These are phyloP conservation scores for Striga asiatica DNA, from an alignment of 257 asterid species.

Conservation along the genomic window DNA sequence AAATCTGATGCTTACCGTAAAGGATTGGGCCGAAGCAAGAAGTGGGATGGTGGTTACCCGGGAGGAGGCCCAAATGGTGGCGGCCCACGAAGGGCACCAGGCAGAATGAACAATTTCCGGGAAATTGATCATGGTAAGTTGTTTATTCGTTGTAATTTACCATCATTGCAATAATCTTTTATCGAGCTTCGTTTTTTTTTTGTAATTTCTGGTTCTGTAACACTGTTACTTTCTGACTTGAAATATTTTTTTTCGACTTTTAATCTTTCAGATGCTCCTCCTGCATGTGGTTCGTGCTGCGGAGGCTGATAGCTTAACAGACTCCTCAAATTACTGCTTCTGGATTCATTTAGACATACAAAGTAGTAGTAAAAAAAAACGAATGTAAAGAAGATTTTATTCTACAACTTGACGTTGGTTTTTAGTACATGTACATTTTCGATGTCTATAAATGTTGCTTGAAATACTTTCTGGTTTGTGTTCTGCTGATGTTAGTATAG, in stretches of 20 bases:
- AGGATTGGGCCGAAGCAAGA: conserved; percentile 78
- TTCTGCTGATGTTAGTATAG: too few relatives aligned
- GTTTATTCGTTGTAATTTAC: not conserved
- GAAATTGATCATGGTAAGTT: conserved; percentile 91
- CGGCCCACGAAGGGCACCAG: conserved; percentile 90
- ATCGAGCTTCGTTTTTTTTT: not conserved
- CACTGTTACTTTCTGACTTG: too few relatives aligned
- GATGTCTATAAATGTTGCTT: not conserved
- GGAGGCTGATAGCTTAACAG: conserved; percentile 20
- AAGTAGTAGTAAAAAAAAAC: not conserved
- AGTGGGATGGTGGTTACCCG: conserved; percentile 95
- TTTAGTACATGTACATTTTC: not conserved
- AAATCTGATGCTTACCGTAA: conserved; percentile 74
- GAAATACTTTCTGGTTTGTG: not conserved
- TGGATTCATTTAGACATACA: not conserved
- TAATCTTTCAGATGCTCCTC: conserved; percentile 56
- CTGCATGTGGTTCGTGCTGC: conserved; percentile 98
- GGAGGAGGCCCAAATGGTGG: conserved; percentile 87
- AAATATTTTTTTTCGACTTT: not conserved
- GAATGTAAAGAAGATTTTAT: conserved; percentile 7
- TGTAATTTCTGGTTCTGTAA: not conserved
- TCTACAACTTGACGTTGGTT: not conserved
- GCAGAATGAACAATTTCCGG: conserved; percentile 74
- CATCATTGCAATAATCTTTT: not conserved
- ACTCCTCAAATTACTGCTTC: not conserved